Conservation (phyloP, 768 basidiomycete genomes). For the Tephrocybe sp. region DNA sequence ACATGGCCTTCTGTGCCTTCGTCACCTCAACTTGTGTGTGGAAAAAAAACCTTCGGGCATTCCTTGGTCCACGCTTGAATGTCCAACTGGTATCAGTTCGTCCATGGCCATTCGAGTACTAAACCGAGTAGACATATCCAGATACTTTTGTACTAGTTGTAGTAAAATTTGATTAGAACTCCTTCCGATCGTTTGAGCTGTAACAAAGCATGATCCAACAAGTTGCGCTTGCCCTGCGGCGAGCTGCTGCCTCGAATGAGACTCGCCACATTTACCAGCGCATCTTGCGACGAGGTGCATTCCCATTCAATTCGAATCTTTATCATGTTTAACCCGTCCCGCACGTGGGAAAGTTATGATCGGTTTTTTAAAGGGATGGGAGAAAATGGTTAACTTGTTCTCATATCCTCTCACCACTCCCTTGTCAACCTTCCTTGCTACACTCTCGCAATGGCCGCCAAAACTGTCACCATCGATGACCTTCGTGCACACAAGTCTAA, state of each 20-base stretch:
- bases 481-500: constrained; percentile 76
- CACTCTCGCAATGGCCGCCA: constrained; percentile 40
- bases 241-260: background rate
- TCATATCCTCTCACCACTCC: constrained; percentile 25
- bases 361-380: constrained; percentile 23
- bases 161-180: background rate
- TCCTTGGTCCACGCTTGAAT: constrained; percentile 79
- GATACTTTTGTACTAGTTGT: background rate
- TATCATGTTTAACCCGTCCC: constrained; percentile 7
- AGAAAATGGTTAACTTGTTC: constrained; percentile 23
- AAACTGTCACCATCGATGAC: constrained; percentile 67
- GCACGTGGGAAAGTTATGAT: constrained; percentile 31
- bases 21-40: constrained; percentile 79
- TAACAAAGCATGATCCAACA: too few relatives aligned
- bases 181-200: background rate
- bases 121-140: constrained; percentile 54
- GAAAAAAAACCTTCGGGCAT: constrained; percentile 45
- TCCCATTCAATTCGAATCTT: too few relatives aligned
- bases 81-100: constrained; percentile 43
- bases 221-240: too few relatives aligned
- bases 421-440: constrained; percentile 18
- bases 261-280: background rate
- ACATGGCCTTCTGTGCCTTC: constrained; percentile 74
- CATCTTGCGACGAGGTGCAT: background rate
- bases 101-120: constrained; percentile 77